Conservation (phyloP, 257 asterid genomes). For the Penstemon eatonii region DNA sequence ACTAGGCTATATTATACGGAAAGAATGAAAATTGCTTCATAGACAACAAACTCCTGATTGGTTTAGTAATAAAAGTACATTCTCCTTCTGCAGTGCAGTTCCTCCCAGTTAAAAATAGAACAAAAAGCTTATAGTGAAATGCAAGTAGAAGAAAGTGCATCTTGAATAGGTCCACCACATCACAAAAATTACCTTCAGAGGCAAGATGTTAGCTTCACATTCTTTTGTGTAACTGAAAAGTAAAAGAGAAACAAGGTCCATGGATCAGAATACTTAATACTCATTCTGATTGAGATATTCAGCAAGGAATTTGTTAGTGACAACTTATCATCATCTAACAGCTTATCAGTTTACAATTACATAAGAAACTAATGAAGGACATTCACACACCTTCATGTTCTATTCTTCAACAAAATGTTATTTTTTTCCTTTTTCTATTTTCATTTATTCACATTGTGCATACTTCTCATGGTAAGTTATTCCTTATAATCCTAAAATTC, state of each 20-base stretch:
- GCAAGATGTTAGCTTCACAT: neutral
- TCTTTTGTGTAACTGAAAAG: neutral
- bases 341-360: neutral
- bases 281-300: neutral
- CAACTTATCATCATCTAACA: slow-evolving; percentile 5
- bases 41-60: neutral
- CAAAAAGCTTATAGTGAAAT: neutral
- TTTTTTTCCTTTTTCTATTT: neutral
- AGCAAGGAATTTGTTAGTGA: neutral
- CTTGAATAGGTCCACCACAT: neutral
- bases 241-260: neutral
- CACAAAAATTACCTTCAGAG: neutral
- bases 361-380: neutral
- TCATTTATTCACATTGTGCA: neutral
- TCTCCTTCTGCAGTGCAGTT: too few species aligned
- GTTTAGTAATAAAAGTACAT: neutral
- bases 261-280: neutral
- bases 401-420: neutral
- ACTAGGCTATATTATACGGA: neutral
- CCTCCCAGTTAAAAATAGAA: neutral
- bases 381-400: neutral
- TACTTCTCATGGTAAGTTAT: neutral
- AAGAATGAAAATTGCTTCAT: slow-evolving; percentile 4
- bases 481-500: neutral
- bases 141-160: too few species aligned